Conservation (phyloP, 73 alveolate species). For the Tetrahymena thermophila region DNA sequence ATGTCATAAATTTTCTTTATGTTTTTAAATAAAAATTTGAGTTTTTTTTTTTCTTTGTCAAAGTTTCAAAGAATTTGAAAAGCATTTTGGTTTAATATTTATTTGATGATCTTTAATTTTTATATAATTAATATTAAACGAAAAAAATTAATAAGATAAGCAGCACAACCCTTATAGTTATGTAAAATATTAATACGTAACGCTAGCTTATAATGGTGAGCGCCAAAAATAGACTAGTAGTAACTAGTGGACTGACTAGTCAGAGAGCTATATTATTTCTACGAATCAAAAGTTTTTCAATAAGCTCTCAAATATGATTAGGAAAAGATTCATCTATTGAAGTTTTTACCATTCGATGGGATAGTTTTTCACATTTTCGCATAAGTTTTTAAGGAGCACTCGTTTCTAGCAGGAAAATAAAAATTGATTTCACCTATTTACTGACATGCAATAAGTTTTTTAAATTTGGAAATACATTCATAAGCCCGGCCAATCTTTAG, state of each 20-base stretch:
- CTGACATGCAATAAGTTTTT: neutral
- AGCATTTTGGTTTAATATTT: neutral
- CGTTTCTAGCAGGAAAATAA: neutral
- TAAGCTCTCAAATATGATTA: neutral
- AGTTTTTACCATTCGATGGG: neutral
- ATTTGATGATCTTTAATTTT: neutral
- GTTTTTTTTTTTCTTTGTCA: neutral
- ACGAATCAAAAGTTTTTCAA: neutral
- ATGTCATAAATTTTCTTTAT: no score
- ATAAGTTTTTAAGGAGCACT: neutral
- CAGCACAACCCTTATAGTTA: neutral
- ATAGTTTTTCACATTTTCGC: neutral
- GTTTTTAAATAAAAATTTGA: neutral
- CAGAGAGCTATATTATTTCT: neutral
- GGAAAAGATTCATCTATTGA: neutral
- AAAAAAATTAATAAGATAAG: neutral
- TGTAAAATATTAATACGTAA: neutral
- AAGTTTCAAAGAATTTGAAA: no score
- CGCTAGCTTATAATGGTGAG: conserved; percentile 4
- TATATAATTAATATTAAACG: neutral
- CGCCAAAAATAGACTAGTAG: neutral
- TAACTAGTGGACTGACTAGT: neutral
- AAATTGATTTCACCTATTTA: neutral
- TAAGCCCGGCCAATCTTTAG: neutral
- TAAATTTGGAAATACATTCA: neutral